These are phyloP conservation scores for Beauveria scarabaeidicola DNA, from an alignment of 2,329 filamentous ascomycete species.

Conservation along the genomic window DNA sequence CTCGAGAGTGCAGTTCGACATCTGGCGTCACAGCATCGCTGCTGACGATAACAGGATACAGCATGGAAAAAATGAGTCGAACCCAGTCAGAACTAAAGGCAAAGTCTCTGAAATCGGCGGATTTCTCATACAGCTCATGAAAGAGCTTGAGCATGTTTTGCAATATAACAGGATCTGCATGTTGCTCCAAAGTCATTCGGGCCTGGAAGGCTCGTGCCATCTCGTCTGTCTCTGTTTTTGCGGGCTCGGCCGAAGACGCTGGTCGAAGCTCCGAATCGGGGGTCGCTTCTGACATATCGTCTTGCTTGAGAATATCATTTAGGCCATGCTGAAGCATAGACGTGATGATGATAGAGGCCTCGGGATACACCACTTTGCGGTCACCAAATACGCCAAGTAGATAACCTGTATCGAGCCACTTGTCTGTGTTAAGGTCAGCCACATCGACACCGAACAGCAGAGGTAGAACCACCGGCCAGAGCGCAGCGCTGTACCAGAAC, in stretches of 20 bases:
- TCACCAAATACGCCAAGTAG: conserved; percentile 67
- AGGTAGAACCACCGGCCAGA: conserved; percentile 85
- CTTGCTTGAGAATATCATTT: conserved; percentile 57
- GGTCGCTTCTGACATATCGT: conserved; percentile 20
- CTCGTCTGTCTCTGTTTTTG: background rate
- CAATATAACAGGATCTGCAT: conserved; percentile 47
- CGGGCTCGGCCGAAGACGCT: background rate
- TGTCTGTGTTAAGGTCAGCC: conserved; percentile 62
- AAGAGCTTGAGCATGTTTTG: conserved; percentile 73
- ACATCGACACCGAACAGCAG: conserved; percentile 83
- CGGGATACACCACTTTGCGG: conserved; percentile 62
- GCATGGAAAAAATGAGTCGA: conserved; percentile 64
- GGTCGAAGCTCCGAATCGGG: background rate
- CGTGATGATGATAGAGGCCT: conserved; percentile 70
- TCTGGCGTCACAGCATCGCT: conserved; percentile 76
- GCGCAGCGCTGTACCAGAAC: conserved; percentile 78
- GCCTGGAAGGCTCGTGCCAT: background rate
- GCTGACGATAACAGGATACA: conserved; percentile 85
- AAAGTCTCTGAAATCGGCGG: conserved; percentile 73
- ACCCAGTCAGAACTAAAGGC: conserved; percentile 72
- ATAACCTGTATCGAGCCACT: conserved; percentile 64
- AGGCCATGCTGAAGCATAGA: conserved; percentile 83
- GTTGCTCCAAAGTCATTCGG: conserved; percentile 10
- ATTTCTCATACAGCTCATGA: conserved; percentile 68
- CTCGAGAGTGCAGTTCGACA: conserved; percentile 76